Evolutionary conservation across 1,284 basidiomycete species (phyloP).

Genomic region (Ustilago sp.): DNA sequence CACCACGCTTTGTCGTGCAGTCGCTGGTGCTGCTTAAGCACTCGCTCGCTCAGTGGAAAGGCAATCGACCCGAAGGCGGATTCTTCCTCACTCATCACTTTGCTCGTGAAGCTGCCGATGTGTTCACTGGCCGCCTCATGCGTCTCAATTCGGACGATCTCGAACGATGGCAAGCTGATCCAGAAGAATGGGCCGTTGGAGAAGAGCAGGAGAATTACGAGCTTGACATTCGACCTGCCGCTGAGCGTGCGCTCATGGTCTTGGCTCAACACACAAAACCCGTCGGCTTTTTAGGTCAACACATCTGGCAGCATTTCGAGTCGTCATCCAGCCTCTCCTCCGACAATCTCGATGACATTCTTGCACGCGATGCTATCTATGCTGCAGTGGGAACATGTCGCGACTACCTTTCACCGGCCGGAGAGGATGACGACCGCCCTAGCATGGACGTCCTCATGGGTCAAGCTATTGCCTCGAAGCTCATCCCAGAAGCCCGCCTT

Average conservation of each 20-base stretch:
- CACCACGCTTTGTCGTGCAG: conserved; percentile 64
- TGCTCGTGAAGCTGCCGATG: conserved; percentile 56
- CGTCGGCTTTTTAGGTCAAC: conserved; percentile 51
- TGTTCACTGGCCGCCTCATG: conserved; percentile 60
- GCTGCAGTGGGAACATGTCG: conserved; percentile 59
- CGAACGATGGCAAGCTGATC: conserved; percentile 59
- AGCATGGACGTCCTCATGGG: conserved; percentile 45
- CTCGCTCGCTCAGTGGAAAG: conserved; percentile 63
- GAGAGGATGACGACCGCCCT: conserved; percentile 47
- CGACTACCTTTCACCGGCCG: conserved; percentile 47
- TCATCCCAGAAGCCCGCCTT: conserved; percentile 59
- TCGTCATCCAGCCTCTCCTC: conserved; percentile 27
- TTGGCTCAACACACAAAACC: conserved; percentile 55
- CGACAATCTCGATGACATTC: conserved; percentile 46
- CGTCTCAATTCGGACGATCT: conserved; percentile 60
- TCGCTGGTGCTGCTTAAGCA: conserved; percentile 60
- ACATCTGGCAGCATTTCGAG: conserved; percentile 60
- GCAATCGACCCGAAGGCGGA: conserved; percentile 37
- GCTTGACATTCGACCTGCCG: conserved; percentile 66
- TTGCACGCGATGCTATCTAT: conserved; percentile 66
- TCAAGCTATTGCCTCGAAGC: conserved; percentile 50
- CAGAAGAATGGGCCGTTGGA: conserved; percentile 63
- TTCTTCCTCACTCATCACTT: conserved; percentile 56
- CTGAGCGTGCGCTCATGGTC: conserved; percentile 61
- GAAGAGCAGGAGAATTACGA: conserved; percentile 62